Evolutionary conservation across 1,284 basidiomycete genomes (phyloP), one percentile per base, ranked within the genome.

Genomic region (Sutorius eximius): DNA sequence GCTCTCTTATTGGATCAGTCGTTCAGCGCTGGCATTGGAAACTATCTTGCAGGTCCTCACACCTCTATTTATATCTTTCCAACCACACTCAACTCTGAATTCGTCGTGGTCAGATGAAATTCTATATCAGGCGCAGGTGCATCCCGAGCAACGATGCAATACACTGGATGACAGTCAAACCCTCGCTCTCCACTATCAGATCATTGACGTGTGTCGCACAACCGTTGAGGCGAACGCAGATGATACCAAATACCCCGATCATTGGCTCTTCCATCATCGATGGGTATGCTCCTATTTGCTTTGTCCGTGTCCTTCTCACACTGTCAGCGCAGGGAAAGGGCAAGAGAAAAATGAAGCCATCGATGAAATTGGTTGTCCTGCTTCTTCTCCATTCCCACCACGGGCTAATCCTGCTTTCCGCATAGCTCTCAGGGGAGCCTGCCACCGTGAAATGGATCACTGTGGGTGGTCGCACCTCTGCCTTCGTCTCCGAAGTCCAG

Each of bases 11-110:
- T 94, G 45, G 87, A 94, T 70, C 91, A 93, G 68, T 82, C 85
- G 0, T 91, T 91, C 73, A 87, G 82, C 58, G 88, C 88, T 3
- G 91, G 91, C 1, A 82, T 94, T 4, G 91, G 91, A 1, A 94
- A 93, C 68, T 93, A 89, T 88, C 82, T 92, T 2, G 89, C 89
- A 60, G 89, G 89, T 83, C 61, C 57, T 43, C 52, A 15, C 36
- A 36, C 6, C 5, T 38, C 27, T 5, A 4, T 48, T 16, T 16
- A 20, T 49, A 27, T 43, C 32, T 29, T 33, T 43, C 30, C 18
- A 22, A n/a, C 6, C 41, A 20, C 2, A 15, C 38, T 41, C 44
- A 45, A 22, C 18, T 20, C 37, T 18, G 2, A 34, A 49, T 50
- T 47, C 24, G 15, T 34, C 24, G 9, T 27, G 41, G 16, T 30